A percentile compares a stretch with the other conserved stretches of the same genome.
Evolutionary conservation across 345 rosid genomes (phyloP).

Genomic region (Abelmoschus esculentus): DNA sequence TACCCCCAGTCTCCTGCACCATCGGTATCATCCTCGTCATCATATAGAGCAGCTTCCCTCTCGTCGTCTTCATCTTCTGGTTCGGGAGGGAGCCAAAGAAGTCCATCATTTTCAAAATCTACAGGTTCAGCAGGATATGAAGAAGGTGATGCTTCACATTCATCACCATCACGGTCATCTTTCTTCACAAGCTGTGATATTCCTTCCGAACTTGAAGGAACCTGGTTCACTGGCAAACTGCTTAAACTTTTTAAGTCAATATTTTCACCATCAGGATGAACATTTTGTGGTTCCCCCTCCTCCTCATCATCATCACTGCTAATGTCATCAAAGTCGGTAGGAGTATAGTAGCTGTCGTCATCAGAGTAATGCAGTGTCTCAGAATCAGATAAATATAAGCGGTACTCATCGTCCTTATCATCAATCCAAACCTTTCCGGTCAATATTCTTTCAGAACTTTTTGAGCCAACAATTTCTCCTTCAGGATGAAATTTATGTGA

Average conservation of each 20-base stretch:
- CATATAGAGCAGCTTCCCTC: constrained; percentile 52
- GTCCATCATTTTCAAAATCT: constrained; percentile 85
- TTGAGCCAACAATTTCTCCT: constrained; percentile 40
- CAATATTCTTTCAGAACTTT: constrained; percentile 40
- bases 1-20: constrained; percentile 85
- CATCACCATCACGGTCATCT: constrained; percentile 51
- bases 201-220: constrained; percentile 49
- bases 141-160: constrained; percentile 45
- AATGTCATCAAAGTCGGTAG: constrained; percentile 50
- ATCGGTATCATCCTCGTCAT: constrained; percentile 59
- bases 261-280: constrained; percentile 39
- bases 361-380: constrained; percentile 44
- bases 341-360: constrained; percentile 45
- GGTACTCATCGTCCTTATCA: background rate
- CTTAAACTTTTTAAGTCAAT: constrained; percentile 44
- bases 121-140: constrained; percentile 56
- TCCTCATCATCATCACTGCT: constrained; percentile 23
- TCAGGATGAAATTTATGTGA: constrained; percentile 36
- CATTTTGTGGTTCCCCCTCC: constrained; percentile 22
- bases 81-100: constrained; percentile 94
- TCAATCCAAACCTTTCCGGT: background rate
- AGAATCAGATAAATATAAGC: constrained; percentile 29
- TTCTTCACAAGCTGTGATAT: constrained; percentile 37
- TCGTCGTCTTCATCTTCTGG: constrained; percentile 98
- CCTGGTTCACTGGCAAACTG: constrained; percentile 45